phyloP scores from a whole-genome alignment of 768 basidiomycete species.

The Lactifluus piperatus region DNA sequence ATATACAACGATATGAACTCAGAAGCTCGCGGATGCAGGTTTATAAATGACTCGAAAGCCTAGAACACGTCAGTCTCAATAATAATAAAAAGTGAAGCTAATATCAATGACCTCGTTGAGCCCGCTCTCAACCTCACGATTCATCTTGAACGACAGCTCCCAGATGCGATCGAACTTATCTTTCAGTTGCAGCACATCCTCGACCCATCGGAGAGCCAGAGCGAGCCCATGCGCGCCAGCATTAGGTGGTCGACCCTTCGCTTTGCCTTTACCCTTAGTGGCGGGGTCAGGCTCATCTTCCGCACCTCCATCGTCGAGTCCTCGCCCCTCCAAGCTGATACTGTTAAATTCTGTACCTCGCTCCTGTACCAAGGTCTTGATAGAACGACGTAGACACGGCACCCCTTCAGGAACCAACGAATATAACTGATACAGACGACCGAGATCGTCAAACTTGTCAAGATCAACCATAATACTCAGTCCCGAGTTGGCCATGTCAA shows the following conservation, averaged over 20 bases:
- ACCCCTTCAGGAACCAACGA: conserved; percentile 58
- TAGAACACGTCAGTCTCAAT: conserved; percentile 26
- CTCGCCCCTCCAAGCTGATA: conserved; percentile 30
- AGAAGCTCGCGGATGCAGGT: conserved; percentile 75
- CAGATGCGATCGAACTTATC: conserved; percentile 81
- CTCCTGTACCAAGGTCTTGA: conserved; percentile 63
- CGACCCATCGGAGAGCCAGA: conserved; percentile 85
- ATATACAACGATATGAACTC: conserved; percentile 97
- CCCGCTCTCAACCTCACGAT: conserved; percentile 70
- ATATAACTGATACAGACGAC: conserved; percentile 72
- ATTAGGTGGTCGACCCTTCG: conserved; percentile 32
- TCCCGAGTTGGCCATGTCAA: conserved; percentile 77
- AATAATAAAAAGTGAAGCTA: background rate
- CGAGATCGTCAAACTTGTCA: conserved; percentile 67
- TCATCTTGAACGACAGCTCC: conserved; percentile 57
- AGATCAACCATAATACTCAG: conserved; percentile 80
- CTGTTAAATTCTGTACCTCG: conserved; percentile 80
- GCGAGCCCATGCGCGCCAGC: conserved; percentile 40
- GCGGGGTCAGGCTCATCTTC: conserved; percentile 29
- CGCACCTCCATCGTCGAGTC: conserved; percentile 27
- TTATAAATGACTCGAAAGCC: conserved; percentile 92
- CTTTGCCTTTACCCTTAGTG: conserved; percentile 46
- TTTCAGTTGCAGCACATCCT: conserved; percentile 83
- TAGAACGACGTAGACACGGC: conserved; percentile 47
- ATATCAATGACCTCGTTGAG: conserved; percentile 62